These are phyloP conservation scores for Pythium guiyangense DNA, from an alignment of 352 stramenopile genomes.

Conservation along the genomic window DNA sequence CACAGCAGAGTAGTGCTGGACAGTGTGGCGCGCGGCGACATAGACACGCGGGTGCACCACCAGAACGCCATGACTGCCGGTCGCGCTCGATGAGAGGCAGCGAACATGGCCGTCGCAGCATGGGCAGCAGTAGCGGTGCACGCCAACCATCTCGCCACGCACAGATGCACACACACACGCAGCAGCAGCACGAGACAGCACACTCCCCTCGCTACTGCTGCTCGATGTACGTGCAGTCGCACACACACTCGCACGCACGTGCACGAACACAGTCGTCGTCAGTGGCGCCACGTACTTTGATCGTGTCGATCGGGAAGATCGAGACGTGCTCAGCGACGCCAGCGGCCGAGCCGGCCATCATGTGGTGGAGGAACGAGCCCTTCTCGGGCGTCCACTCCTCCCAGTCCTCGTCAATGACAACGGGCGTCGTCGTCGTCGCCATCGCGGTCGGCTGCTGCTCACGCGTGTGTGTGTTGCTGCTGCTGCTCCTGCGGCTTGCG, in stretches of 20 bases:
- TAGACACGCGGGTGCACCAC: constrained; percentile 9
- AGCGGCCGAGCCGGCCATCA: constrained; percentile 92
- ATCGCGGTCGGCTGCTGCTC: too few species aligned
- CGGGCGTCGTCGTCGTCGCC: constrained; percentile 7
- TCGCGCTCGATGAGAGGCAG: not conserved
- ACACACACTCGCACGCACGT: too few species aligned
- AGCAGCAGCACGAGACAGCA: not conserved
- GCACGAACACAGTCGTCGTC: too few species aligned
- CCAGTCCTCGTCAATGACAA: constrained; percentile 82
- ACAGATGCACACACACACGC: not conserved
- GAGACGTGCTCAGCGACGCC: constrained; percentile 96
- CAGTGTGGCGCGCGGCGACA: not conserved
- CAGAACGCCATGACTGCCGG: not conserved
- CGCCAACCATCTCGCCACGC: too few species aligned
- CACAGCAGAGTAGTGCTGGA: too few species aligned
- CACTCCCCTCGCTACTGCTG: not conserved
- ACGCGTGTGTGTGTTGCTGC: not conserved
- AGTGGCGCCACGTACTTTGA: constrained; percentile 44
- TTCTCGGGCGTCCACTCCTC: constrained; percentile 93
- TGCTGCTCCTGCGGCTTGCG: not conserved
- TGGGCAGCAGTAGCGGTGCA: not conserved
- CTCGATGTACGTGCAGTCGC: not conserved
- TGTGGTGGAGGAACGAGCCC: constrained; percentile 93
- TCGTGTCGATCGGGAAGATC: constrained; percentile 95
- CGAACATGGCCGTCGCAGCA: not conserved